Evolutionary conservation across 768 basidiomycete species (phyloP).

Genomic region (Trametes cubensis): DNA sequence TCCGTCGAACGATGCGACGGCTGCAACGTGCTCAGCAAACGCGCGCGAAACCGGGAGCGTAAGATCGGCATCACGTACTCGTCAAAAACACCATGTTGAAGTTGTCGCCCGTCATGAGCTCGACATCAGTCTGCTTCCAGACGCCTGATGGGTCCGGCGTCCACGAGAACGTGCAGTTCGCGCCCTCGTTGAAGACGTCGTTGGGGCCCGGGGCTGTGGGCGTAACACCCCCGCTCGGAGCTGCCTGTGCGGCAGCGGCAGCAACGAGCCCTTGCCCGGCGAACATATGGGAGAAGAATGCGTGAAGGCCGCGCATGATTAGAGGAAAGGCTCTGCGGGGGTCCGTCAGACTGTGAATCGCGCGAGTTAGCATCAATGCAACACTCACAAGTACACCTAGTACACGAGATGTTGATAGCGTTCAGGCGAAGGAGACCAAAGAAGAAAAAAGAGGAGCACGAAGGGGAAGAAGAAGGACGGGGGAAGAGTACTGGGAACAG

Average conservation of each 20-base stretch:
- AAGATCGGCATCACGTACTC: constrained; percentile 4
- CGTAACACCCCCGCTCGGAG: constrained; percentile 18
- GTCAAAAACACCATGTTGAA: constrained; percentile 61
- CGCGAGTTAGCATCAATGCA: neutral
- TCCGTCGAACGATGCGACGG: constrained; percentile 70
- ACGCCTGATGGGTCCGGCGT: constrained; percentile 53
- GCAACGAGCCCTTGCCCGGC: constrained; percentile 8
- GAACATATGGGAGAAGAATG: neutral
- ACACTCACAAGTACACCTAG: neutral
- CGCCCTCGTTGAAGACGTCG: constrained; percentile 57
- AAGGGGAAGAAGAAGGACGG: too few species aligned
- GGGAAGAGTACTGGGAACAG: neutral
- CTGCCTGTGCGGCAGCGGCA: neutral
- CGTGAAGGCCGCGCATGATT: constrained; percentile 5
- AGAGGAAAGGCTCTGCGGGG: too few species aligned
- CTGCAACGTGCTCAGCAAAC: constrained; percentile 40
- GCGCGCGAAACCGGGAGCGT: constrained; percentile 6
- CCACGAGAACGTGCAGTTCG: constrained; percentile 62
- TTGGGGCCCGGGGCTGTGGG: constrained; percentile 66
- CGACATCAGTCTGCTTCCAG: constrained; percentile 75
- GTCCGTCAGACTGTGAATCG: neutral
- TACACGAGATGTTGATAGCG: neutral
- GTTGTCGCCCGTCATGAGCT: constrained; percentile 83
- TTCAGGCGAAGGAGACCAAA: neutral
- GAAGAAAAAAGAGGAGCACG: neutral